Percentiles rank a stretch among this genome's conserved stretches.
These are phyloP conservation scores for Solanum pinnatisectum DNA, from an alignment of 257 asterid species.

Conservation along the genomic window DNA sequence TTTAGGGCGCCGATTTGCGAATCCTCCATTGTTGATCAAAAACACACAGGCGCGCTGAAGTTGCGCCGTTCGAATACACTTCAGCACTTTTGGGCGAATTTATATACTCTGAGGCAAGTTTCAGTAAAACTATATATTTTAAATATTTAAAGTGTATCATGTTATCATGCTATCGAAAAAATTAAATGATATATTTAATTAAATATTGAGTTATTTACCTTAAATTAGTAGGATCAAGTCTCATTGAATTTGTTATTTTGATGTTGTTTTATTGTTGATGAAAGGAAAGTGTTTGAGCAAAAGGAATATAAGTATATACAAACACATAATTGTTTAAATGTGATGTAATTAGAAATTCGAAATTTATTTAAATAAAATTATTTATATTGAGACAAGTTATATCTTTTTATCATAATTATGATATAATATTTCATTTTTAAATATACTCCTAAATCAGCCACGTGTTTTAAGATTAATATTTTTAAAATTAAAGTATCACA, in stretches of 20 bases:
- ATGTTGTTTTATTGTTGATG: background rate
- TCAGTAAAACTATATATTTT: no score
- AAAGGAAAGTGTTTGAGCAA: background rate
- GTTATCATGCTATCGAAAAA: background rate
- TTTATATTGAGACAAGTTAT: background rate
- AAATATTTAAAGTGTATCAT: no score
- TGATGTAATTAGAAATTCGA: background rate
- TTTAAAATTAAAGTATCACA: background rate
- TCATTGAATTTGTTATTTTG: background rate
- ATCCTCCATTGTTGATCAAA: conserved; percentile 26
- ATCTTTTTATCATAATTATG: background rate
- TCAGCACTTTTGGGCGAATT: background rate
- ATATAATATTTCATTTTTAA: background rate
- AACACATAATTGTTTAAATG: background rate
- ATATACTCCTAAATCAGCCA: background rate
- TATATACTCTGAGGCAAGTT: background rate
- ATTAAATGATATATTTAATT: no score
- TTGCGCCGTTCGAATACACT: background rate
- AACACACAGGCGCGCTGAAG: background rate
- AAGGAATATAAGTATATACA: background rate
- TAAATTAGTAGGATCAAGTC: background rate
- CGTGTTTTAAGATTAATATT: background rate
- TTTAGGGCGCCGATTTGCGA: conserved; percentile 17
- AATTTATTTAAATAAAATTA: background rate
- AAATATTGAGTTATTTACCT: background rate